Conservation (phyloP, 768 basidiomycete genomes). For the Rhodocollybia butyracea region DNA sequence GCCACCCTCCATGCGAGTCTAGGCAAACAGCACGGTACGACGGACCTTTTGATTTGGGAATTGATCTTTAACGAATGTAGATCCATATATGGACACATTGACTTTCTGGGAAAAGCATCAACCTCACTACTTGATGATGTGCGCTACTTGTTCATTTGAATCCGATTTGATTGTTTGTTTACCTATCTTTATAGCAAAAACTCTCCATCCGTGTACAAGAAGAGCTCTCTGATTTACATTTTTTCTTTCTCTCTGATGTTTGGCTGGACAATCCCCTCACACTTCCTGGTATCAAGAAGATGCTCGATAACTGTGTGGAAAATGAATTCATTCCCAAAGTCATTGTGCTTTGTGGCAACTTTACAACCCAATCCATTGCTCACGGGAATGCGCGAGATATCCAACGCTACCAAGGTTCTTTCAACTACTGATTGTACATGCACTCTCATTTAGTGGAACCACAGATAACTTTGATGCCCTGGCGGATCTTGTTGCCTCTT, state of each 20-base stretch:
- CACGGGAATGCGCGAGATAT: conserved; percentile 78
- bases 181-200: conserved; percentile 42
- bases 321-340: conserved; percentile 84
- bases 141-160: conserved; percentile 19
- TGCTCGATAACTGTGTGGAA: conserved; percentile 90
- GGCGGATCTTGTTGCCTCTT: conserved; percentile 80
- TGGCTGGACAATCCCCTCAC: conserved; percentile 92
- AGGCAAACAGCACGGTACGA: conserved; percentile 76
- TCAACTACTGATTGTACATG: conserved; percentile 2
- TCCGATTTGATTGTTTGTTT: conserved; percentile 7
- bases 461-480: conserved; percentile 85
- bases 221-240: conserved; percentile 73
- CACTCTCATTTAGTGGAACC: neutral
- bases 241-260: conserved; percentile 94
- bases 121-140: conserved; percentile 92
- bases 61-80: conserved; percentile 35
- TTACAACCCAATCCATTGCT: conserved; percentile 77
- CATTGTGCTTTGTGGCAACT: conserved; percentile 94
- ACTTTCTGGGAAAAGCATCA: conserved; percentile 94
- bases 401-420: conserved; percentile 80
- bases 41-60: neutral
- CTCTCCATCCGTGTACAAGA: conserved; percentile 59
- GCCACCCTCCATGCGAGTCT: conserved; percentile 95
- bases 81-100: conserved; percentile 93
- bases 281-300: conserved; percentile 70